Base-by-base conservation (phyloP, 1,284 basidiomycete species). In the Cutaneotrichosporon dermatis region DNA sequence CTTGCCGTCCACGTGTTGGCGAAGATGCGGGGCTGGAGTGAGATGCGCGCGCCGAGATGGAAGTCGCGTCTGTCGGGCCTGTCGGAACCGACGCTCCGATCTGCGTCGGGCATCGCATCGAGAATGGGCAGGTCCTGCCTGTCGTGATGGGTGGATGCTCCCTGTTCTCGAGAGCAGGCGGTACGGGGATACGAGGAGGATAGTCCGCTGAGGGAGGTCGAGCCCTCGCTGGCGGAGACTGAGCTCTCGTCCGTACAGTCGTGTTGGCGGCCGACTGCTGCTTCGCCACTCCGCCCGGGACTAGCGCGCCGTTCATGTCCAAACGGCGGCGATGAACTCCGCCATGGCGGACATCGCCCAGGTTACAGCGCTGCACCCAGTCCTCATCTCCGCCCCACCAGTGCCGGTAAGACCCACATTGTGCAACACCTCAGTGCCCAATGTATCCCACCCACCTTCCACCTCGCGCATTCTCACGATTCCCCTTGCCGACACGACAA, bases 401-500 rank as follows among this genome's bases (percentile, higher is more conserved):
- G 93, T 0, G 88, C 90, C 4, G 96, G 96, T 58, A 99, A 99
- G 74, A 87, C 88, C 0, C 83, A 92, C 9, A 79, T 96, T 12
- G 79, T 99, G 36, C 82, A 86, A 10, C 85, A 95, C 66, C 84
- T 99, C 33, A 86, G 89, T 4, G 78, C 81, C 5, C 67, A 82
- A 5, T 95, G 6, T 78, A 76, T 60, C 74, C 79, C 8, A 61
- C 66, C 13, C 59, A 62, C 8, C 81, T 85, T 63, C 84, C 1
- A 80, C 80, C n/a, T 69, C 69, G 43, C 76, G 74, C 60, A 84
- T 89, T 58, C 83, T 97, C 53, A 88, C 86, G 4, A 88, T 98
- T 59, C 89, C 96, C 63, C 86, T 98, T 42, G 91, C 92, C 5
- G 94, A 96, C 68, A 93, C 92, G 0, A 96, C 90, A 2, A 84